These are phyloP conservation scores for Lithospermum erythrorhizon DNA, from an alignment of 257 asterid species.

Conservation along the genomic window DNA sequence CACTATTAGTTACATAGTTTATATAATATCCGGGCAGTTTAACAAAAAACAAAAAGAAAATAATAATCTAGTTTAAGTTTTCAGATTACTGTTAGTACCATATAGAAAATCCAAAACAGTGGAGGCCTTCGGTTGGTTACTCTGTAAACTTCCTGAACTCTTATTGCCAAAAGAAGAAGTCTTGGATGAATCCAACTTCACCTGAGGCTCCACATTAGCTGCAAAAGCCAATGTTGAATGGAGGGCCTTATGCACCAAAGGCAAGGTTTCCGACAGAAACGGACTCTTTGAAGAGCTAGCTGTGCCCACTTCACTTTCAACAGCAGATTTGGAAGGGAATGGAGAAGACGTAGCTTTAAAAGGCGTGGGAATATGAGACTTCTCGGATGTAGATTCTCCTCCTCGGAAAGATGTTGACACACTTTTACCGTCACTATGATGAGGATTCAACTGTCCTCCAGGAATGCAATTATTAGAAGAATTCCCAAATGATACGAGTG, in stretches of 20 bases:
- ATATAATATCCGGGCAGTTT: too few species aligned
- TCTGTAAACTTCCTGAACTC: not conserved
- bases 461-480: constrained; percentile 13
- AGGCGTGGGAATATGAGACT: constrained; percentile 18
- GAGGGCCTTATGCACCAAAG: constrained; percentile 48
- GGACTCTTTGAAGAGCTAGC: constrained; percentile 29
- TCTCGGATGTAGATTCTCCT: constrained; percentile 13
- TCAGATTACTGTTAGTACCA: too few species aligned
- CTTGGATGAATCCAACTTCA: constrained; percentile 23
- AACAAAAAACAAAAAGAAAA: too few species aligned
- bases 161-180: not conserved
- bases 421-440: constrained; percentile 11
- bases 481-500: constrained; percentile 21
- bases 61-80: too few species aligned
- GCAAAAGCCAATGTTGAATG: constrained; percentile 68
- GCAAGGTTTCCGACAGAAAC: constrained; percentile 29
- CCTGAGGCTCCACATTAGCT: constrained; percentile 50
- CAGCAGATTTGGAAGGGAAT: constrained; percentile 21
- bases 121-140: too few species aligned
- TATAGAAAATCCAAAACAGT: too few species aligned
- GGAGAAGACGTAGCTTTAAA: constrained; percentile 7
- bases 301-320: constrained; percentile 12
- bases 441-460: constrained; percentile 8
- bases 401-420: constrained; percentile 14
- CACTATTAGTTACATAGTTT: too few species aligned